Evolutionary conservation across 208 protist species (phyloP), one percentile per base, ranked within the genome.

Genomic region (Tetramitus jugosus): DNA sequence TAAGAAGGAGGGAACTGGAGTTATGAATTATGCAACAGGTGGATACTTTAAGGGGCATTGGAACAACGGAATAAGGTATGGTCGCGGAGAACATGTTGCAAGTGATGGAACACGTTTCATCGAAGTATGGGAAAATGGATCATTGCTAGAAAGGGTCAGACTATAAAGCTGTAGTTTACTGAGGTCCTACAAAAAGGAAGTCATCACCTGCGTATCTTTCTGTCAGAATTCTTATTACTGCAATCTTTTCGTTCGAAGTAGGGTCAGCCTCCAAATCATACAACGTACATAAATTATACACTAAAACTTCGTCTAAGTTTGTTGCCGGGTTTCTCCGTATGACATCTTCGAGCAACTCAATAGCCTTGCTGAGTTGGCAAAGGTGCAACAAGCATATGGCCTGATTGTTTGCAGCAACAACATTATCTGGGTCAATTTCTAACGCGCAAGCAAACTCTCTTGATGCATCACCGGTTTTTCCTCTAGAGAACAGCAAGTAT

Each of bases 1-100:
- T 40, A 83, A 85, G 68, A 93, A 94, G 87, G 87, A 96, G 62
- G 91, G 91, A 14, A 42, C 77, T 23, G 92, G 92, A 0, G 83
- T 87, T 4, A 94, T 91, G 61, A n/a, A 37, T 20, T 84, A 46
- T 52, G 77, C 8, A 35, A 17, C 17, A 6, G 65, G 65, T 29
- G 4, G 3, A 1, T 6, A 35, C 1, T 71, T 35, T 71, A 71
- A 23, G 33, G 65, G 65, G 1, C 6, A 49, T 6, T 71, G 65
- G 65, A 6, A 33, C 8, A n/a, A 71, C 0, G 65, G 65, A 49
- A 7, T 33, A 6, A 71, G 49, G 17, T 26, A 71, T 29, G 37
- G 65, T 0, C 4, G 20, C 2, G 65, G 65, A 10, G 8, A 35
- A 31, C 33, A 49, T 31, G 40, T n/a, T 2, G 33, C 39, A 2